These are phyloP conservation scores for Somion occarium DNA, from an alignment of 1,284 basidiomycete genomes.

Conservation along the genomic window DNA sequence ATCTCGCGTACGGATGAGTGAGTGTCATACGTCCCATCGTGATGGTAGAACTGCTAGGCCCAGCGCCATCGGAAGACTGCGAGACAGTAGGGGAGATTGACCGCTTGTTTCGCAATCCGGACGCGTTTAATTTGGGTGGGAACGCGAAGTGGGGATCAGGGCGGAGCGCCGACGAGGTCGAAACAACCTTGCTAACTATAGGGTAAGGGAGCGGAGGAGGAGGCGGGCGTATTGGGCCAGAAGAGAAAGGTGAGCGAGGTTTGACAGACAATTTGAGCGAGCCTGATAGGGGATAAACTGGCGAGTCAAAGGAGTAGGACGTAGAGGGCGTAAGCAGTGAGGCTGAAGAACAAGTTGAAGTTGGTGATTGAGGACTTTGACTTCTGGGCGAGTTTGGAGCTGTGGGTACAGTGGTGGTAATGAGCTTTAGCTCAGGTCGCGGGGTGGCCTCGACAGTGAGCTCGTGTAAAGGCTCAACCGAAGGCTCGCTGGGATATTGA, in stretches of 20 bases:
- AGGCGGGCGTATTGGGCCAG: neutral
- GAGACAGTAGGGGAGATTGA: neutral
- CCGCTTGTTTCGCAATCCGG: neutral
- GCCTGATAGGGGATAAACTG: neutral
- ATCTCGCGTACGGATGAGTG: conserved; percentile 59
- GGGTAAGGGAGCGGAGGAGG: neutral
- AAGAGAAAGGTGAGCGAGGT: neutral
- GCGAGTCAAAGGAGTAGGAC: neutral
- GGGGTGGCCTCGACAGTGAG: neutral
- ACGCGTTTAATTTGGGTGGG: neutral
- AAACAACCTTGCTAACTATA: neutral
- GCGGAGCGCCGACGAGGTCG: neutral
- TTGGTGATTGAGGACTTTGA: neutral
- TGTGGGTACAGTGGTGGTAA: neutral
- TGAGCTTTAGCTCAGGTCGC: neutral
- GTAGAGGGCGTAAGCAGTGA: neutral
- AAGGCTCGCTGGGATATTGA: neutral
- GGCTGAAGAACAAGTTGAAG: neutral
- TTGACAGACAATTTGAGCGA: neutral
- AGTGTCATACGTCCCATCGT: conserved; percentile 31
- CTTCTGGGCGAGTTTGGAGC: neutral
- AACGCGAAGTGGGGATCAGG: conserved; percentile 9
- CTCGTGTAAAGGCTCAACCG: neutral
- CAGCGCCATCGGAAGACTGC: neutral
- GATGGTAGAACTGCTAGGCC: neutral